Conservation (phyloP, 2,329 filamentous ascomycete species). For the Botrytis porri region DNA sequence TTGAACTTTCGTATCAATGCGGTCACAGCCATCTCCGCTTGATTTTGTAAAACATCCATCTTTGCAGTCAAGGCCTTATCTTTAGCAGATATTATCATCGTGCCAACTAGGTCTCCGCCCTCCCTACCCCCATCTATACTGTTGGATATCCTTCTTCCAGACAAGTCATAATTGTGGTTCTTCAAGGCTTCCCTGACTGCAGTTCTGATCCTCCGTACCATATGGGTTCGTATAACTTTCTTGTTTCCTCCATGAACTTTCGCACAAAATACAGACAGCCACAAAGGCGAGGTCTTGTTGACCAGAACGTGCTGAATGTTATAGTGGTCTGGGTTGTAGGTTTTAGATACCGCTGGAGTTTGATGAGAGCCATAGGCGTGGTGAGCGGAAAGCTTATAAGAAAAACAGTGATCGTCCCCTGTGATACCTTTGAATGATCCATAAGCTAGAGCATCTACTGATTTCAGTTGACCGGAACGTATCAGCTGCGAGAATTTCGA, state of each 20-base stretch:
- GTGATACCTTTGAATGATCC: not conserved
- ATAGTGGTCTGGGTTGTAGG: constrained; percentile 5
- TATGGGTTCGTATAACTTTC: constrained; percentile 47
- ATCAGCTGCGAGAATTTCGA: not conserved
- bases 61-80: constrained; percentile 29
- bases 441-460: not conserved
- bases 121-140: constrained; percentile 29
- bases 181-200: constrained; percentile 47
- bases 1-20: not conserved
- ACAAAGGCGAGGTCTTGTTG: constrained; percentile 40
- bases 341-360: not conserved
- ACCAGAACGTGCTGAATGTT: constrained; percentile 6
- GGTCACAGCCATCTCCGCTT: constrained; percentile 29
- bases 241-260: constrained; percentile 38
- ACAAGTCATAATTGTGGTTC: constrained; percentile 44
- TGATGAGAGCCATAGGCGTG: constrained; percentile 5
- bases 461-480: not conserved
- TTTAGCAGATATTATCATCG: constrained; percentile 37
- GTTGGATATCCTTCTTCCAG: constrained; percentile 28
- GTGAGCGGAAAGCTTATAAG: not conserved
- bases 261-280: constrained; percentile 45
- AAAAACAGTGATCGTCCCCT: constrained; percentile 2
- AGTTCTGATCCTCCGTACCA: constrained; percentile 42
- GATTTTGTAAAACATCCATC: constrained; percentile 31
- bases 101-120: constrained; percentile 39